Base-by-base conservation (phyloP, 1,284 basidiomycete genomes). In the Leccinum variabile region DNA sequence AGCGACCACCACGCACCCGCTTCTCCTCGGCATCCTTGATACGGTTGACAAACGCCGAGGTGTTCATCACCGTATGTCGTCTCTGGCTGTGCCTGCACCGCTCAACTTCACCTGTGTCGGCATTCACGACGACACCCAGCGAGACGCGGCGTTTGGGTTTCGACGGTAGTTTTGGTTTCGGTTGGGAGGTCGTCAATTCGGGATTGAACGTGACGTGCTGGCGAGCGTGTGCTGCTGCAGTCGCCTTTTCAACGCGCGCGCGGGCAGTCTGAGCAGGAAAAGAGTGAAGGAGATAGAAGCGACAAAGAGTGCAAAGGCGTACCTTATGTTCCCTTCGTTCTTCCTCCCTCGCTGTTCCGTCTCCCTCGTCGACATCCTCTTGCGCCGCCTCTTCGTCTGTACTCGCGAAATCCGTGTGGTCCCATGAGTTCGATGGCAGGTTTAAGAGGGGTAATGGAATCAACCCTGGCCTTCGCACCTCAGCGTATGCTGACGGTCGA, bases 341-440 rank as follows among this genome's bases (percentile, higher is more conserved):
- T 68, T 91, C 89, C n/a, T 87, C 83, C 33, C 77, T 72, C 4
- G 84, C 77, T 41, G 78, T 77, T 54, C 77, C 81, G 69, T 92
- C 91, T 0, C 78, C 87, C 2, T 78, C 80, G 25, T 84, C 83
- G 8, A 76, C 72, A 5, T 84, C 83, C 32, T 83, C 83, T 57
- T 83, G 81, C 0, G 70, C 77, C 35, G 80, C 84, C 66, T 91
- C 91, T 62, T 90, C 88, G 59, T 92, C 91, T 1, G 90, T 93
- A 65, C 89, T 91, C 64, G 86, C 87, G 68, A 94, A 94, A 72
- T 94, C 92, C 14, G 88, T n/a, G n/a, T n/a, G n/a, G n/a, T n/a
- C n/a, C n/a, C n/a, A n/a, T n/a, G n/a, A n/a, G n/a, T n/a, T n/a
- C n/a, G n/a, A n/a, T n/a, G n/a, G n/a, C n/a, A n/a, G n/a, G n/a